Percentiles rank a stretch among this genome's conserved stretches.
Conservation (phyloP, 768 basidiomycete genomes). For the Gymnopilus junonius region DNA sequence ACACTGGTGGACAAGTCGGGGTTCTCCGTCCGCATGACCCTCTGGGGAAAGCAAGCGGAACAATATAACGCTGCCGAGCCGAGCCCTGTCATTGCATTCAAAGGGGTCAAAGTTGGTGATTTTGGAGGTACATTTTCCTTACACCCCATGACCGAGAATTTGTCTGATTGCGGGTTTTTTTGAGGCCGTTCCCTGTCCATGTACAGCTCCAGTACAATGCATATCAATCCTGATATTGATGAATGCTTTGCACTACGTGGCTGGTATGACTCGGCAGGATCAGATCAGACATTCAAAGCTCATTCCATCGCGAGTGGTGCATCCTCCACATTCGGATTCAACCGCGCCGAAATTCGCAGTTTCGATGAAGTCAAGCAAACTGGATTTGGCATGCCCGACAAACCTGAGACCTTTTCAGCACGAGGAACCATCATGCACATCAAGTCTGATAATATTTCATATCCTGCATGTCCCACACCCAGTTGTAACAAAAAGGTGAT, state of each 20-base stretch:
- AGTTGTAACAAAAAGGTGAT: conserved; percentile 91
- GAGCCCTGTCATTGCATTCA: conserved; percentile 86
- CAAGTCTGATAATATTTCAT: conserved; percentile 79
- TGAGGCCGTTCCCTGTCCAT: conserved; percentile 85
- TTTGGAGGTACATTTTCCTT: conserved; percentile 65
- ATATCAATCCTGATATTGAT: conserved; percentile 89
- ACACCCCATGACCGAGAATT: neutral
- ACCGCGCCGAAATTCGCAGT: conserved; percentile 73
- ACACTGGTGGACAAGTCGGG: conserved; percentile 84
- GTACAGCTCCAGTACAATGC: conserved; percentile 79
- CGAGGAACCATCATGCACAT: conserved; percentile 89
- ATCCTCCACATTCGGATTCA: conserved; percentile 51
- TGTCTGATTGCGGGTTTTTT: conserved; percentile 7
- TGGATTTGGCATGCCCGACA: conserved; percentile 76
- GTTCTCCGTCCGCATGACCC: conserved; percentile 79
- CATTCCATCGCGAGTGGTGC: conserved; percentile 56
- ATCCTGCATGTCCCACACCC: conserved; percentile 84
- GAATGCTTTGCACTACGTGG: conserved; percentile 86
- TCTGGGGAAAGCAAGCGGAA: conserved; percentile 97
- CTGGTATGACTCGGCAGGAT: conserved; percentile 86
- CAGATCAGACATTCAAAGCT: conserved; percentile 67
- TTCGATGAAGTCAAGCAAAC: conserved; percentile 80
- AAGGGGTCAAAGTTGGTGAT: conserved; percentile 91
- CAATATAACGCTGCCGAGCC: conserved; percentile 57
- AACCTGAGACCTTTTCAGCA: conserved; percentile 77